phyloP scores from a whole-genome alignment of 169 alveolate species.

The Plasmodium relictum region DNA sequence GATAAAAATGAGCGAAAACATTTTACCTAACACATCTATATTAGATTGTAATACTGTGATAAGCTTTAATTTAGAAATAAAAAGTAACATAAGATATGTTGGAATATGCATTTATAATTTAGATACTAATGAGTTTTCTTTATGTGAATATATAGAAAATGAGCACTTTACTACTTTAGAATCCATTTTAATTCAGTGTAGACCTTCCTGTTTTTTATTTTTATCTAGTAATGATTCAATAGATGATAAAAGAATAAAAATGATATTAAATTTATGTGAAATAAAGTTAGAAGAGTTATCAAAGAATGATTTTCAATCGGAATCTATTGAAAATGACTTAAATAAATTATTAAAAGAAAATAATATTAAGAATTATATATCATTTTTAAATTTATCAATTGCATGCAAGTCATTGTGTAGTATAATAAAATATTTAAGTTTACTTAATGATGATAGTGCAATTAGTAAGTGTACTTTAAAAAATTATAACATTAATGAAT shows the following conservation, averaged over 20 bases:
- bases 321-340: conserved; percentile 78
- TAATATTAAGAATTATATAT: conserved; percentile 78
- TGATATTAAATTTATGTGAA: conserved; percentile 64
- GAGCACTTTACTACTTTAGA: conserved; percentile 72
- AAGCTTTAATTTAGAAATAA: conserved; percentile 31
- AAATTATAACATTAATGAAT: conserved; percentile 79
- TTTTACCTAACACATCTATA: not conserved
- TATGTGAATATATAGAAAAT: conserved; percentile 76
- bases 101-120: conserved; percentile 64
- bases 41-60: conserved; percentile 20
- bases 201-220: conserved; percentile 30
- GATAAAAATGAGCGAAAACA: not conserved
- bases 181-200: conserved; percentile 52
- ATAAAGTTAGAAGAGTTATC: conserved; percentile 34
- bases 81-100: conserved; percentile 35
- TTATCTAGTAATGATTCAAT: conserved; percentile 25
- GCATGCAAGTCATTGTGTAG: conserved; percentile 79
- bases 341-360: conserved; percentile 76
- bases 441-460: conserved; percentile 76
- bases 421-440: conserved; percentile 77
- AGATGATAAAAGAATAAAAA: conserved; percentile 63
- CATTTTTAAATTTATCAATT: conserved; percentile 63
- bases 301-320: conserved; percentile 19
- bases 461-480: conserved; percentile 79
- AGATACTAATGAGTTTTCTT: conserved; percentile 44